A percentile compares a stretch with the other conserved stretches of the same genome.
phyloP scores from a whole-genome alignment of 805 yeast species.

The Kockiozyma suomiensis region DNA sequence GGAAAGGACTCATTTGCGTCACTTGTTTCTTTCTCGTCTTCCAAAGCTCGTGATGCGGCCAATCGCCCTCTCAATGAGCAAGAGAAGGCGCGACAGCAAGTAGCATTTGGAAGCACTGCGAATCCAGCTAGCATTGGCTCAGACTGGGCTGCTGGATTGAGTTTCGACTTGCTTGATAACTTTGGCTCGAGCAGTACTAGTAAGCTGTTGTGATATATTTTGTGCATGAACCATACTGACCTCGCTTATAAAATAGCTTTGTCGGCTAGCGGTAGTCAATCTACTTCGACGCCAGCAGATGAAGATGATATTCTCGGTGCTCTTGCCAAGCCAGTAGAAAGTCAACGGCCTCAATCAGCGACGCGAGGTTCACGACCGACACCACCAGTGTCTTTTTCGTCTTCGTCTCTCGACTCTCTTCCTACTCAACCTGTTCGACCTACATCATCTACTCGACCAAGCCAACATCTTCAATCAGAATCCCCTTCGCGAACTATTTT shows the following conservation, averaged over 20 bases:
- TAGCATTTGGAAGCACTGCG: background rate
- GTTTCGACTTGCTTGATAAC: constrained; percentile 23
- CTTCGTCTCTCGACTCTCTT: background rate
- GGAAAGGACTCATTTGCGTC: constrained; percentile 33
- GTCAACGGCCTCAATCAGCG: background rate
- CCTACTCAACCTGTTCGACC: background rate
- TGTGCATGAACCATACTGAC: too few relatives aligned
- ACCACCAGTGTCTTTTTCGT: background rate
- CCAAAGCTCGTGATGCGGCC: constrained; percentile 16
- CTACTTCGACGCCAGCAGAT: constrained; percentile 3
- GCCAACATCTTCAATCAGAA: background rate
- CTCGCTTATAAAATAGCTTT: background rate
- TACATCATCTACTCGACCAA: background rate
- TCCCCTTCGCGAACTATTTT: background rate
- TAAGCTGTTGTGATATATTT: too few relatives aligned
- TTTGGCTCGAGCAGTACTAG: background rate
- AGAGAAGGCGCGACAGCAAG: constrained; percentile 10
- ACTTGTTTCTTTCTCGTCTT: constrained; percentile 28
- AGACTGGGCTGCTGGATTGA: constrained; percentile 28
- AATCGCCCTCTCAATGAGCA: constrained; percentile 20
- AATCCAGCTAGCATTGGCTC: background rate
- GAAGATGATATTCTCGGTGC: constrained; percentile 35
- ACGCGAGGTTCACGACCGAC: constrained; percentile 5
- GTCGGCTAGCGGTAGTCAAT: background rate
- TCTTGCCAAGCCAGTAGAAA: constrained; percentile 28